phyloP scores from a whole-genome alignment of 768 basidiomycete genomes.

The Leccinum longicurvipes region DNA sequence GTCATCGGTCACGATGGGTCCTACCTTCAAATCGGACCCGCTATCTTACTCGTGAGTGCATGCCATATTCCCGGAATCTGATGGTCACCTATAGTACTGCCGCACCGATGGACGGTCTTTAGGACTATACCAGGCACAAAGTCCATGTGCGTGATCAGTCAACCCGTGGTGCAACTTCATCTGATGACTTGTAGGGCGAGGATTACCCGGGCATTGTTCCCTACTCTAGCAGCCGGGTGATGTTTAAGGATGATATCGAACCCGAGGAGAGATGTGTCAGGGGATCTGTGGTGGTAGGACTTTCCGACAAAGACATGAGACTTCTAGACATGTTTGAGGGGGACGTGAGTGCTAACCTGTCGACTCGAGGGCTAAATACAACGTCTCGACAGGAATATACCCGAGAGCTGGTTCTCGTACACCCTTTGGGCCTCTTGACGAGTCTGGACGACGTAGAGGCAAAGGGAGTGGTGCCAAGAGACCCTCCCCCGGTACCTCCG shows the following conservation, averaged over 20 bases:
- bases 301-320: conserved; percentile 60
- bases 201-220: conserved; percentile 88
- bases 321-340: conserved; percentile 83
- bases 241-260: conserved; percentile 50
- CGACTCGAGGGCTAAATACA: background rate
- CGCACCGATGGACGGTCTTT: background rate
- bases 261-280: conserved; percentile 67
- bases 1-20: conserved; percentile 70
- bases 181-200: conserved; percentile 38
- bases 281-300: conserved; percentile 75
- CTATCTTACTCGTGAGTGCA: conserved; percentile 61
- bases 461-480: conserved; percentile 36
- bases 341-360: conserved; percentile 41
- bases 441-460: conserved; percentile 23
- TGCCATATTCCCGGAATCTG: background rate
- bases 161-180: background rate
- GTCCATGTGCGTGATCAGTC: conserved; percentile 48
- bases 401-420: conserved; percentile 49
- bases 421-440: conserved; percentile 49
- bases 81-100: background rate
- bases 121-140: conserved; percentile 82
- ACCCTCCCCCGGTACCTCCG: conserved; percentile 41
- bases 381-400: conserved; percentile 61
- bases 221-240: conserved; percentile 41
- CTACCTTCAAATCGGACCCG: conserved; percentile 66